Conservation (phyloP, 345 rosid genomes). For the Aquilaria yunnanensis region DNA sequence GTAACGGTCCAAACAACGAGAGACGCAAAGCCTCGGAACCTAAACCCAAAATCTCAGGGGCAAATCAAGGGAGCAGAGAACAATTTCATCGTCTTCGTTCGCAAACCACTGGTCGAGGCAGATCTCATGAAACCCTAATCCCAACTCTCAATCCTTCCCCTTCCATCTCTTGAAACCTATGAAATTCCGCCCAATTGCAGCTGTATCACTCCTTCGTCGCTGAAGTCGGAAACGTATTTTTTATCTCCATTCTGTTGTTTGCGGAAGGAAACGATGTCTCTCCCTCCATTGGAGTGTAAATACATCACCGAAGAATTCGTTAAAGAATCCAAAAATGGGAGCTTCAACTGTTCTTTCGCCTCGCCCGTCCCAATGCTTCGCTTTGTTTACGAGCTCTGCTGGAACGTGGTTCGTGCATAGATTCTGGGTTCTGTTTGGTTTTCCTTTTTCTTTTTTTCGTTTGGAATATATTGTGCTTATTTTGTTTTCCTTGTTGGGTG, state of each 20-base stretch:
- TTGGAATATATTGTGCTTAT: background rate
- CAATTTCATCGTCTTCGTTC: background rate
- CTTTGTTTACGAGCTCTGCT: slow-evolving; percentile 91
- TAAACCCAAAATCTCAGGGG: too few relatives aligned
- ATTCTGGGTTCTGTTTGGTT: background rate
- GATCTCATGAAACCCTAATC: slow-evolving; percentile 14
- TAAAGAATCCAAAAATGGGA: slow-evolving; percentile 77
- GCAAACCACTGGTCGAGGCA: background rate
- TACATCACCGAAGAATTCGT: slow-evolving; percentile 66
- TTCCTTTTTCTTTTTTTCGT: slow-evolving; percentile 9
- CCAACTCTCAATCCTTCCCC: background rate
- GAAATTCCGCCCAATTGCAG: slow-evolving; percentile 4
- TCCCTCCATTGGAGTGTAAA: slow-evolving; percentile 59
- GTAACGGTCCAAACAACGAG: background rate
- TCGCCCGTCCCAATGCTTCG: slow-evolving; percentile 74
- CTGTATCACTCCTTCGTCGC: background rate
- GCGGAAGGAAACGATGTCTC: slow-evolving; percentile 34
- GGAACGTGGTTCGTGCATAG: slow-evolving; percentile 43
- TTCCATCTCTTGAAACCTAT: background rate
- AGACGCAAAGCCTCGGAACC: background rate
- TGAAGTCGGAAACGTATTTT: background rate
- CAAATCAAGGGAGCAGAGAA: background rate
- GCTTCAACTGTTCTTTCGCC: slow-evolving; percentile 43
- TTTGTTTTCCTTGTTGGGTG: background rate
- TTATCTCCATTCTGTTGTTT: background rate